Evolutionary conservation across 2,329 filamentous ascomycete species (phyloP).

Genomic region (Fusarium verrucosum): DNA sequence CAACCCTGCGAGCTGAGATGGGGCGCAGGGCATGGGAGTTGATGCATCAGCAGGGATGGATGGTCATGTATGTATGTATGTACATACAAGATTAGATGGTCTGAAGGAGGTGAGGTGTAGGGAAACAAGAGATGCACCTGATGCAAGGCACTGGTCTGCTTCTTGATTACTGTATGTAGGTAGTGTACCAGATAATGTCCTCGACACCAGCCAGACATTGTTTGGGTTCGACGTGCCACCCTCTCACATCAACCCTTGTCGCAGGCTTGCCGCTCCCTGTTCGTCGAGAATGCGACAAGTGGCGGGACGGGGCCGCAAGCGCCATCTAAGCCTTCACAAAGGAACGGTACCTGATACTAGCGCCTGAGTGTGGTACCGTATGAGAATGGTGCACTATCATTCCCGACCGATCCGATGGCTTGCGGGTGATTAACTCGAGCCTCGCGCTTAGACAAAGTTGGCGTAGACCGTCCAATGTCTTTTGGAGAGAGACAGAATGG

Average conservation of each 20-base stretch:
- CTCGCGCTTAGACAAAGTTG: slow-evolving; percentile 16
- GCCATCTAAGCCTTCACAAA: slow-evolving; percentile 43
- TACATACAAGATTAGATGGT: slow-evolving; percentile 35
- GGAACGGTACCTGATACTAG: slow-evolving; percentile 42
- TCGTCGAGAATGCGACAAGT: slow-evolving; percentile 32
- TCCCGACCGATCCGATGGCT: slow-evolving; percentile 26
- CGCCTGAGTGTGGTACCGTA: slow-evolving; percentile 27
- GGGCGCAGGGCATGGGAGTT: slow-evolving; percentile 42
- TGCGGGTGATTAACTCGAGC: neutral
- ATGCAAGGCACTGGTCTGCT: slow-evolving; percentile 41
- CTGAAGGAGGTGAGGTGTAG: slow-evolving; percentile 13
- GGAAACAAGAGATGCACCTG: slow-evolving; percentile 17
- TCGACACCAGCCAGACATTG: slow-evolving; percentile 14
- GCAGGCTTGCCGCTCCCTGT: slow-evolving; percentile 37
- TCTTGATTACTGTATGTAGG: slow-evolving; percentile 4
- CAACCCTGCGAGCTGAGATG: slow-evolving; percentile 48
- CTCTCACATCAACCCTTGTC: slow-evolving; percentile 27
- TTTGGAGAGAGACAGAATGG: slow-evolving; percentile 1
- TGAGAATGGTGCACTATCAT: neutral
- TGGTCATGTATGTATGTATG: too few species aligned
- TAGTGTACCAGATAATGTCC: neutral
- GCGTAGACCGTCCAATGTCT: slow-evolving; percentile 8
- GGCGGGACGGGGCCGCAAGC: slow-evolving; percentile 44
- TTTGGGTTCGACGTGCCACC: slow-evolving; percentile 22
- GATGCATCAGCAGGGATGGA: slow-evolving; percentile 9